Evolutionary conservation across 805 yeast genomes (phyloP).

Genomic region (Yamadazyma laniorum): DNA sequence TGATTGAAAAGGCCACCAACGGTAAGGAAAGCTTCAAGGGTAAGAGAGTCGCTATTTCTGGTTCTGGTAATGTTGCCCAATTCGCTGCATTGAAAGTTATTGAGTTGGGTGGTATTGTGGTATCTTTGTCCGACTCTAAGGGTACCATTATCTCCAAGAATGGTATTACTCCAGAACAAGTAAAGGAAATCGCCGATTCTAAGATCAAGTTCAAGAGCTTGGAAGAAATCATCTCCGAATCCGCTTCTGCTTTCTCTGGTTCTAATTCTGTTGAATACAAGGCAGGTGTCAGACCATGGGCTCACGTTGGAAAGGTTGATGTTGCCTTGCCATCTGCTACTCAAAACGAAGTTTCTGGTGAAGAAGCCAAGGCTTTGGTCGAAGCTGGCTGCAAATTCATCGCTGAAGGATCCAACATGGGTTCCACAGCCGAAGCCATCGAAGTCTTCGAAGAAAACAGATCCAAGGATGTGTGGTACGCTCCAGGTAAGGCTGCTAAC

Average conservation of each 20-base stretch:
- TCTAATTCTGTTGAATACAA: conserved; percentile 66
- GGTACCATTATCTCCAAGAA: conserved; percentile 77
- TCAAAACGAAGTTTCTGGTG: conserved; percentile 96
- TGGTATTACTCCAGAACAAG: conserved; percentile 84
- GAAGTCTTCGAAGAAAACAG: conserved; percentile 88
- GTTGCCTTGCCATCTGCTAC: conserved; percentile 98
- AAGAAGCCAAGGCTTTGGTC: conserved; percentile 91
- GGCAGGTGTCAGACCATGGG: conserved; percentile 96
- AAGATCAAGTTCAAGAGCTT: conserved; percentile 76
- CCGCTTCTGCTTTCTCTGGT: conserved; percentile 56
- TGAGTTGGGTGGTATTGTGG: conserved; percentile 94
- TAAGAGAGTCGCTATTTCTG: conserved; percentile 94
- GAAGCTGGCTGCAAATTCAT: conserved; percentile 89
- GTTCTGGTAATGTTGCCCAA: conserved; percentile 99
- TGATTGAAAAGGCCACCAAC: conserved; percentile 88
- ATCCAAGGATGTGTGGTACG: conserved; percentile 81
- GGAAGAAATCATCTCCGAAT: conserved; percentile 57
- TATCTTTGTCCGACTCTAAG: conserved; percentile 91
- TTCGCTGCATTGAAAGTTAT: conserved; percentile 96
- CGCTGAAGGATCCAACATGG: conserved; percentile 99
- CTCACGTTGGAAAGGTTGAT: conserved; percentile 85
- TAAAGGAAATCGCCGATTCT: conserved; percentile 71
- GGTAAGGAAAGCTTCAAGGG: conserved; percentile 91
- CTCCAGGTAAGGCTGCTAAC: conserved; percentile 99
- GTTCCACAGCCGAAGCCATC: conserved; percentile 96